Evolutionary conservation across 2,329 filamentous ascomycete species (phyloP).

Genomic region (Fulvia fulva): DNA sequence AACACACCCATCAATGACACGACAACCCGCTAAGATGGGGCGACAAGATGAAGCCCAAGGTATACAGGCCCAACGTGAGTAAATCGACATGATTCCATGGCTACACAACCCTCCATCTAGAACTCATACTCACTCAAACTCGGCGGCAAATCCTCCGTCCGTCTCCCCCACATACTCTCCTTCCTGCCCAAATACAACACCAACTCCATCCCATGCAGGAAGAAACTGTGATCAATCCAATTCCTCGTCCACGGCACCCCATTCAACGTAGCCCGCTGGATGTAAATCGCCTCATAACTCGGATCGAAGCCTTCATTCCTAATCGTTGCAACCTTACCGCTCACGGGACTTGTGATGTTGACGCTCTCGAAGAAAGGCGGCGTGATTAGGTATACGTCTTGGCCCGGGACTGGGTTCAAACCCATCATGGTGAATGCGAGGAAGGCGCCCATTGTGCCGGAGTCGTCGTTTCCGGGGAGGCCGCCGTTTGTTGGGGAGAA

Average conservation of each 20-base stretch:
- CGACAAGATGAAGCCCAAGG: too few species aligned
- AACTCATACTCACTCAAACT: constrained; percentile 26
- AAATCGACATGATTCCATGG: too few species aligned
- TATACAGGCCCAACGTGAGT: too few species aligned
- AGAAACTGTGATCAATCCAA: constrained; percentile 43
- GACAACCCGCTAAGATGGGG: too few species aligned
- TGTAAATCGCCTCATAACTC: constrained; percentile 30
- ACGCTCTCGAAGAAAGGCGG: constrained; percentile 40
- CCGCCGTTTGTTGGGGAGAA: constrained; percentile 37
- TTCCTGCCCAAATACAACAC: constrained; percentile 33
- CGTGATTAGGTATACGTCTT: constrained; percentile 40
- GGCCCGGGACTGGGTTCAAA: constrained; percentile 31
- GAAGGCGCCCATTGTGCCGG: constrained; percentile 40
- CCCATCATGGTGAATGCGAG: constrained; percentile 40
- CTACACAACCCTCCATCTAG: too few species aligned
- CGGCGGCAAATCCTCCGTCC: constrained; percentile 29
- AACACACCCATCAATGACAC: too few species aligned
- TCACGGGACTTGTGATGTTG: constrained; percentile 34
- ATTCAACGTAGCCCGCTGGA: constrained; percentile 39
- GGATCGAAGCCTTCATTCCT: constrained; percentile 37
- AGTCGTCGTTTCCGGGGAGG: constrained; percentile 31
- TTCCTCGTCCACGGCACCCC: constrained; percentile 37
- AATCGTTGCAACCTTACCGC: constrained; percentile 38
- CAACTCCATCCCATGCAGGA: constrained; percentile 38
- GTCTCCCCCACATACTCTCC: constrained; percentile 35